A percentile compares a stretch with the other conserved stretches of the same genome.
Evolutionary conservation across 2,329 filamentous ascomycete species (phyloP).

Genomic region (Aspergillus aculeatus): DNA sequence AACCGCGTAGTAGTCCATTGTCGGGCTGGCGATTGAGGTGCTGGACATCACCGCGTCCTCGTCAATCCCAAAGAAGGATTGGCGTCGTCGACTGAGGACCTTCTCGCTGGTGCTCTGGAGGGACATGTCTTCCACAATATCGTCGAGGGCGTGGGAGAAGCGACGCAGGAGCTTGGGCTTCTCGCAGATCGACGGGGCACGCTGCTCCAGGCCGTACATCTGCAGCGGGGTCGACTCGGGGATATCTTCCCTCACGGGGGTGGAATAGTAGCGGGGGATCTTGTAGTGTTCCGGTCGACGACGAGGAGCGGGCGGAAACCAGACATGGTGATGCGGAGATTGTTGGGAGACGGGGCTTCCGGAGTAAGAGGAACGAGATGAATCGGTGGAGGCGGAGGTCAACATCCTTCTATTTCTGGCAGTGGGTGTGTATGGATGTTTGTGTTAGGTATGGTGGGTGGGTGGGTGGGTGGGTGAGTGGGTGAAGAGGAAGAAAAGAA

Average conservation of each 20-base stretch:
- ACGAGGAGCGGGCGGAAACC: constrained; percentile 27
- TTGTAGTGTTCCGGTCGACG: constrained; percentile 23
- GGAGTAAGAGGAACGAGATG: constrained; percentile 28
- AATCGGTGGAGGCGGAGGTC: constrained; percentile 27
- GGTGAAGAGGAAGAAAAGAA: neutral
- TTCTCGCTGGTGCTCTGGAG: constrained; percentile 25
- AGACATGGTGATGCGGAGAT: constrained; percentile 25
- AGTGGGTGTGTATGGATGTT: neutral
- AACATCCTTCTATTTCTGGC: constrained; percentile 20
- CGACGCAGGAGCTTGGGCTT: constrained; percentile 30
- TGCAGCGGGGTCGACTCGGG: constrained; percentile 33
- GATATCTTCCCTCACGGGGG: constrained; percentile 29
- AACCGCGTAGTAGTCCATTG: constrained; percentile 17
- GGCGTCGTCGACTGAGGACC: constrained; percentile 26
- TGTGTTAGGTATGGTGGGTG: neutral
- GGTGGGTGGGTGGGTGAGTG: neutral
- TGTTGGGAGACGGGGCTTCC: constrained; percentile 28
- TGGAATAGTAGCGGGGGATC: constrained; percentile 35
- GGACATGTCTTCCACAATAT: constrained; percentile 36
- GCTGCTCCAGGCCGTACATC: constrained; percentile 35
- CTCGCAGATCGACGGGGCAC: constrained; percentile 32
- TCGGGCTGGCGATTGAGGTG: constrained; percentile 2
- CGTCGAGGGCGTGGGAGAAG: constrained; percentile 37
- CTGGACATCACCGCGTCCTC: constrained; percentile 11
- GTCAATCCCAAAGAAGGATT: constrained; percentile 26